Evolutionary conservation across 805 yeast genomes (phyloP), one percentile per base, ranked within the genome.

Genomic region (Brettanomyces bruxellensis): DNA sequence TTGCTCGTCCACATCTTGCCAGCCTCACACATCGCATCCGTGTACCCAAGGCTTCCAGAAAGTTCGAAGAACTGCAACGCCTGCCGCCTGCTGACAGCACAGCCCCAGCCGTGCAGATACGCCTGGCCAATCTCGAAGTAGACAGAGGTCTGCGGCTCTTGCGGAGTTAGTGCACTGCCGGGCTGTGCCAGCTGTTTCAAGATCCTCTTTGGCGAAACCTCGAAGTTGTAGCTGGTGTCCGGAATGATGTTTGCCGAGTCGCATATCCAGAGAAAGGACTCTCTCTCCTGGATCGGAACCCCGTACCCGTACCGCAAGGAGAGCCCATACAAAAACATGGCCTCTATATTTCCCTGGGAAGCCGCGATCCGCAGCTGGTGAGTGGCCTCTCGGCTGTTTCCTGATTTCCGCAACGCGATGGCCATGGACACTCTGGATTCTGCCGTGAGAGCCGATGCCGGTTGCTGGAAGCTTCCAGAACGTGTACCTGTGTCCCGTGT

Each of bases 281-380:
- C 74, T 18, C 62, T 54, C 38, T 75, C 73, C 55, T 81, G 81
- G 45, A 69, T 71, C 18, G 75, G 68, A 9, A 81, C 78, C 0
- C 93, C 93, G 59, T 79, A 81, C 0, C 91, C 93, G 47, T 73
- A 67, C 43, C 83, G 66, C 24, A 86, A 62, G 0, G 89, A 83
- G 51, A 82, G 60, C 0, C 87, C 86, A 55, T 83, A 85, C 30
- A 83, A 58, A 41, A 79, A 69, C 82, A 78, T 83, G 1, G 89
- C 95, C 40, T 80, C 76, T 50, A 68, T 70, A 51, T 75, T 71
- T 6, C 86, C 85, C n/a, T 68, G 62, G 46, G 70, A 69, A 4
- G 90, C 83, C 1, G 86, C 84, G 30, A 73, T 68, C 51, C 78
- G 80, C 46, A 86, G 65, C 52, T 81, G 86, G 54, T 80, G 78